These are phyloP conservation scores for Ceratocystis huliohia DNA, from an alignment of 2,329 filamentous ascomycete genomes.

Conservation along the genomic window DNA sequence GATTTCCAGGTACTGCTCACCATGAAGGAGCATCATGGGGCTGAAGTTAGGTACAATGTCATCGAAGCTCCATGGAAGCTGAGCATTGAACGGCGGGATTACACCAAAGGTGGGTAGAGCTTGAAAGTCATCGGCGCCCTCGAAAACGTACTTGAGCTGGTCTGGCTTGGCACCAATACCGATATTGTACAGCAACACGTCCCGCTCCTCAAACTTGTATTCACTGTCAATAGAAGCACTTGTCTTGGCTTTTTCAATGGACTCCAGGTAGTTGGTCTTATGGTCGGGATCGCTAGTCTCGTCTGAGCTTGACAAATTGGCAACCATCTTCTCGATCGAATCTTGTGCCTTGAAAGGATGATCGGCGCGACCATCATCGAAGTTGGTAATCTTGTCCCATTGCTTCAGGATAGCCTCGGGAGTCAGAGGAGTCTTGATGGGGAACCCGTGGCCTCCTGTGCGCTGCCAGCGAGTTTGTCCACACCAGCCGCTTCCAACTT, in stretches of 20 bases:
- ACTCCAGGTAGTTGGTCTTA: conserved; percentile 48
- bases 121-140: conserved; percentile 85
- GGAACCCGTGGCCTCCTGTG: conserved; percentile 79
- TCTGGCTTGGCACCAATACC: conserved; percentile 84
- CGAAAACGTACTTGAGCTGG: conserved; percentile 78
- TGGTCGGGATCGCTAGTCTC: conserved; percentile 45
- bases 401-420: conserved; percentile 69
- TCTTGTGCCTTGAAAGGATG: conserved; percentile 69
- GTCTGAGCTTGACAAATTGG: conserved; percentile 71
- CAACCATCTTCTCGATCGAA: conserved; percentile 61
- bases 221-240: conserved; percentile 57
- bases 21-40: conserved; percentile 97
- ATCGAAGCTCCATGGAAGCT: conserved; percentile 64
- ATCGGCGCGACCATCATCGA: conserved; percentile 77
- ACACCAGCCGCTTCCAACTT: conserved; percentile 90
- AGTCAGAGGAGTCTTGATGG: conserved; percentile 66
- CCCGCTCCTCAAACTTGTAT: conserved; percentile 73
- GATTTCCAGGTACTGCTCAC: conserved; percentile 95
- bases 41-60: conserved; percentile 90
- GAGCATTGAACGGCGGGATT: conserved; percentile 80
- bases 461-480: conserved; percentile 92
- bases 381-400: conserved; percentile 71
- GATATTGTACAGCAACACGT: conserved; percentile 90
- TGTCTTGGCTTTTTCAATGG: conserved; percentile 64
- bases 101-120: conserved; percentile 91